Percentiles rank a stretch among this genome's conserved stretches.
Conservation (phyloP, 306 rosid genomes). For the Mimosa pudica region DNA sequence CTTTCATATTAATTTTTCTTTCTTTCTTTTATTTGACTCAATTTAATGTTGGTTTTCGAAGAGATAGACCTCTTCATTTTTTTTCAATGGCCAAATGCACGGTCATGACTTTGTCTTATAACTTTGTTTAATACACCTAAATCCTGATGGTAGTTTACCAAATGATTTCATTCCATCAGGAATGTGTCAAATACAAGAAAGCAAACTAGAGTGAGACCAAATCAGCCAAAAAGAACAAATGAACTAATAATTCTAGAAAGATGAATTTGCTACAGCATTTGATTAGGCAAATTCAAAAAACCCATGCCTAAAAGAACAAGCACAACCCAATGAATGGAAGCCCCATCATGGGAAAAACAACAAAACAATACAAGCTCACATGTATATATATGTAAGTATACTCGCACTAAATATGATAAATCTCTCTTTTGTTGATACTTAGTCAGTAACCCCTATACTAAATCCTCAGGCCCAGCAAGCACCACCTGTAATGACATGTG, state of each 20-base stretch:
- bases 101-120: background rate
- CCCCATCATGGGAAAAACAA: slow-evolving; percentile 49
- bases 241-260: slow-evolving; percentile 49
- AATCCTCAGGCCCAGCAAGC: slow-evolving; percentile 95
- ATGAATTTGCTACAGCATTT: slow-evolving; percentile 52
- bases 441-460: slow-evolving; percentile 67
- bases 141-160: background rate
- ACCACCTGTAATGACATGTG: slow-evolving; percentile 60
- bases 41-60: background rate
- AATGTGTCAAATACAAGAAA: background rate
- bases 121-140: background rate
- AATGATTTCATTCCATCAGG: background rate
- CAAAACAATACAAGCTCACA: slow-evolving; percentile 52
- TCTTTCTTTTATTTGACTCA: background rate
- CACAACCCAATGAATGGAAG: slow-evolving; percentile 71
- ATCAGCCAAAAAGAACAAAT: background rate
- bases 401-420: slow-evolving; percentile 51
- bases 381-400: slow-evolving; percentile 25
- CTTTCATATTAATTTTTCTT: background rate
- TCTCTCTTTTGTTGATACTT: slow-evolving; percentile 48
- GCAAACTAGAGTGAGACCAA: background rate
- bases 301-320: slow-evolving; percentile 79
- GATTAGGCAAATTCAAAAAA: slow-evolving; percentile 93
- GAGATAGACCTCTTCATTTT: background rate
- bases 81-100: too few relatives aligned